These are phyloP conservation scores for Tolypocladium pustulatum DNA, from an alignment of 2,329 filamentous ascomycete species.

Conservation along the genomic window DNA sequence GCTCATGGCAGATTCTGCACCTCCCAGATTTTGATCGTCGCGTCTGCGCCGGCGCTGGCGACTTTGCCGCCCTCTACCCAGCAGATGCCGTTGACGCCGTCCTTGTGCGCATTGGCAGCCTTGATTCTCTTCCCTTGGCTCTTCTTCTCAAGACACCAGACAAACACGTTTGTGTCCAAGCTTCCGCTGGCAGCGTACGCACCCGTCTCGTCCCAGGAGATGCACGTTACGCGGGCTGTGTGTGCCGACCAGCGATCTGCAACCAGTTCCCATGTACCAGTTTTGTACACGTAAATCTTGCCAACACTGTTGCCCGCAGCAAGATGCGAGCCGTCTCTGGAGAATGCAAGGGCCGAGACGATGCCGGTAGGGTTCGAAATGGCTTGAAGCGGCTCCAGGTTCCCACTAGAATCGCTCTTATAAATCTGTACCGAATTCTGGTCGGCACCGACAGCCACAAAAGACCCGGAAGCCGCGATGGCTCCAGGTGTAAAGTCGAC, in stretches of 20 bases:
- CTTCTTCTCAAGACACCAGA: conserved; percentile 73
- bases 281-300: conserved; percentile 72
- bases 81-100: conserved; percentile 79
- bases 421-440: conserved; percentile 70
- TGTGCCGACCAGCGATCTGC: conserved; percentile 63
- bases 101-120: conserved; percentile 84
- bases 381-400: conserved; percentile 42
- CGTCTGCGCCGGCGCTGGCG: conserved; percentile 76
- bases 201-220: conserved; percentile 68
- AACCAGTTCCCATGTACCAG: conserved; percentile 54
- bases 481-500: conserved; percentile 57
- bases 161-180: conserved; percentile 83
- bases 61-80: conserved; percentile 67
- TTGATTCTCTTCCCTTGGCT: conserved; percentile 79
- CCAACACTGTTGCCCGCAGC: conserved; percentile 76
- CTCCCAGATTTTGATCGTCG: conserved; percentile 79
- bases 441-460: conserved; percentile 66
- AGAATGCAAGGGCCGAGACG: conserved; percentile 77
- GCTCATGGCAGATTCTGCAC: conserved; percentile 24
- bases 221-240: conserved; percentile 45
- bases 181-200: conserved; percentile 75
- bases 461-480: conserved; percentile 56
- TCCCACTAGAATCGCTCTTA: conserved; percentile 39
- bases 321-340: conserved; percentile 62
- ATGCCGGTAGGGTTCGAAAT: conserved; percentile 59